Percentiles rank a stretch among this genome's conserved stretches.
phyloP scores from a whole-genome alignment of 2,329 filamentous ascomycete species.

The Fusarium buxicola region DNA sequence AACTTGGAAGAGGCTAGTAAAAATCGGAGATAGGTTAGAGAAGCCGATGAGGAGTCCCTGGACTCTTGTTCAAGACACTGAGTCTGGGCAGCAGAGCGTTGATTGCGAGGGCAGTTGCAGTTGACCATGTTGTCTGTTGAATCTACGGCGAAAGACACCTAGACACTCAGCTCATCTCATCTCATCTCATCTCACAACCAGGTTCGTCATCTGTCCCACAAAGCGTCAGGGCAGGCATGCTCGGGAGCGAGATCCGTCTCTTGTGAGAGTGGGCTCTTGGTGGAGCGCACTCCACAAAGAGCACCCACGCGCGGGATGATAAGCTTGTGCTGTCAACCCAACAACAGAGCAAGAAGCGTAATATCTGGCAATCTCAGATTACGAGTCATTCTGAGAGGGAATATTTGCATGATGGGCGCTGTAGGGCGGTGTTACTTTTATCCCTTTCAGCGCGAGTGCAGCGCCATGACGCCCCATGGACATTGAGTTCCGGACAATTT shows the following conservation, averaged over 20 bases:
- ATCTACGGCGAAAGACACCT: too few relatives aligned
- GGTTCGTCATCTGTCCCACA: background rate
- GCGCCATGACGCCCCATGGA: background rate
- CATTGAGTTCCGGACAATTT: background rate
- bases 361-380: background rate
- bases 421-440: too few relatives aligned
- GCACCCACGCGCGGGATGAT: background rate
- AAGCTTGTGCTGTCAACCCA: background rate
- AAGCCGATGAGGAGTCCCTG: background rate
- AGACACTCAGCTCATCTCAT: too few relatives aligned
- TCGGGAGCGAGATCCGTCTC: slow-evolving; percentile 8
- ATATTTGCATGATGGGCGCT: background rate
- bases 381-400: background rate
- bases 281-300: slow-evolving; percentile 5
- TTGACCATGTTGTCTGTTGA: too few relatives aligned
- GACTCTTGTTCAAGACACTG: background rate
- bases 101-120: too few relatives aligned
- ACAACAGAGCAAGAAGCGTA: background rate
- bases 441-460: background rate
- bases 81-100: background rate
- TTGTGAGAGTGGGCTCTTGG: slow-evolving; percentile 1
- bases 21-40: background rate
- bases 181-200: too few relatives aligned
- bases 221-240: background rate
- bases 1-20: slow-evolving; percentile 8